Conservation (phyloP, 345 rosid species). For the Pistacia vera region DNA sequence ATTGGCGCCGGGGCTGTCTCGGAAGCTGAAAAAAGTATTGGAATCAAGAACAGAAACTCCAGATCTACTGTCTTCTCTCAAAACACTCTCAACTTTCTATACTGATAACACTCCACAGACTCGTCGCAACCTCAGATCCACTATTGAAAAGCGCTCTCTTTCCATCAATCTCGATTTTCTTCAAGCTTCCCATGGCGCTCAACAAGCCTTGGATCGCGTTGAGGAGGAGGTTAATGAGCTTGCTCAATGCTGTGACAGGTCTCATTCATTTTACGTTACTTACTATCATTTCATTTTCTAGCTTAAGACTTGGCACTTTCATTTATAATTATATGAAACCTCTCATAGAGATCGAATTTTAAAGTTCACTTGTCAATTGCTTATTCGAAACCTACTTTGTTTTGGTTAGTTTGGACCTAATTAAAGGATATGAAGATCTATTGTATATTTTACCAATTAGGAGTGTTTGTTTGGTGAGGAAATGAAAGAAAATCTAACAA, state of each 20-base stretch:
- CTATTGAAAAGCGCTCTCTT: slow-evolving; percentile 95
- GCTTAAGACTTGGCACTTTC: too few species aligned
- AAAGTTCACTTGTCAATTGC: neutral
- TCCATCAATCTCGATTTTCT: slow-evolving; percentile 81
- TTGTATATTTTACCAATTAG: too few species aligned
- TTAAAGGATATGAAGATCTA: neutral
- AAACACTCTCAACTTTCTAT: slow-evolving; percentile 85
- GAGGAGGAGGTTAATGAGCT: slow-evolving; percentile 91
- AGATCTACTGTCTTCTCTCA: slow-evolving; percentile 77
- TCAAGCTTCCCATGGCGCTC: slow-evolving; percentile 71
- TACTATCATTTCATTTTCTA: too few species aligned
- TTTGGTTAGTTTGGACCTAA: neutral
- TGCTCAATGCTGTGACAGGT: slow-evolving; percentile 94
- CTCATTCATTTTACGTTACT: neutral
- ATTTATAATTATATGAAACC: too few species aligned
- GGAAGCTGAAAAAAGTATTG: slow-evolving; percentile 92
- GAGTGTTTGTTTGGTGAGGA: too few species aligned
- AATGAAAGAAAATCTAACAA: too few species aligned
- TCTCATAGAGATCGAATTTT: too few species aligned
- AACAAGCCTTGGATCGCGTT: slow-evolving; percentile 86
- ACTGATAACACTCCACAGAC: slow-evolving; percentile 80
- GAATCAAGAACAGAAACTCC: slow-evolving; percentile 91
- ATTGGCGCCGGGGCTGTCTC: slow-evolving; percentile 92
- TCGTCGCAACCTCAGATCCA: slow-evolving; percentile 96
- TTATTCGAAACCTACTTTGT: neutral